Percentiles rank a stretch among this genome's conserved stretches.
phyloP scores from a whole-genome alignment of 2,329 filamentous ascomycete genomes.

The Penicillium glabrum region DNA sequence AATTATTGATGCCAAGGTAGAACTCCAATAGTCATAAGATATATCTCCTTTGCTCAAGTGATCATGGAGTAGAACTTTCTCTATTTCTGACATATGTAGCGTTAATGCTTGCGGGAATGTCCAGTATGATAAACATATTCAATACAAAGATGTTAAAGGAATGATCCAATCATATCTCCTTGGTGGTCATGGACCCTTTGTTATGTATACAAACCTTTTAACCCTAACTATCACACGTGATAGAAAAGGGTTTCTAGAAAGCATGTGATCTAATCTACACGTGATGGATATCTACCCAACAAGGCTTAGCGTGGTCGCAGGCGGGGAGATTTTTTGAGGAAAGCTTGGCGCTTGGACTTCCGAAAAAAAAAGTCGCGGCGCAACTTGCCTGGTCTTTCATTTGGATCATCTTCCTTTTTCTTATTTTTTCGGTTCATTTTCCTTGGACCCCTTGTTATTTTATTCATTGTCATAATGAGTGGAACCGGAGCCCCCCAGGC shows the following conservation, averaged over 20 bases:
- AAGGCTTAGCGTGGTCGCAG: constrained; percentile 16
- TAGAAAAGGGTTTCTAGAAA: constrained; percentile 7
- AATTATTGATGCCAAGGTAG: too few species aligned
- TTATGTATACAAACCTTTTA: constrained; percentile 1
- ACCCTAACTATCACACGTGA: constrained; percentile 25
- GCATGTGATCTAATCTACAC: constrained; percentile 24
- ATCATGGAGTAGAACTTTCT: too few species aligned
- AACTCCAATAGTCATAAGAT: too few species aligned
- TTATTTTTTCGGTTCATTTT: constrained; percentile 6
- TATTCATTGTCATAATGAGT: constrained; percentile 29
- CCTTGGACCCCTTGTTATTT: constrained; percentile 4
- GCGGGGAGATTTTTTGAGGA: constrained; percentile 23
- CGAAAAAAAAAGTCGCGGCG: constrained; percentile 32
- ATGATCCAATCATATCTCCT: too few species aligned
- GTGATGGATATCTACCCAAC: not conserved
- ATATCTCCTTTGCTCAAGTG: too few species aligned
- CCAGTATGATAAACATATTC: too few species aligned
- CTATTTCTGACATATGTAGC: too few species aligned
- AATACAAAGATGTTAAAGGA: too few species aligned
- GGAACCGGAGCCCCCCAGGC: constrained; percentile 22
- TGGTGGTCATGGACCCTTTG: not conserved
- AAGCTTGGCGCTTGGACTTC: constrained; percentile 29
- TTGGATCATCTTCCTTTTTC: constrained; percentile 3
- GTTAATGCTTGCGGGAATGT: too few species aligned
- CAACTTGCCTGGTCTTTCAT: constrained; percentile 11